Evolutionary conservation across 495 filamentous ascomycete species (phyloP).

Genomic region (Penicillium tannophilum): DNA sequence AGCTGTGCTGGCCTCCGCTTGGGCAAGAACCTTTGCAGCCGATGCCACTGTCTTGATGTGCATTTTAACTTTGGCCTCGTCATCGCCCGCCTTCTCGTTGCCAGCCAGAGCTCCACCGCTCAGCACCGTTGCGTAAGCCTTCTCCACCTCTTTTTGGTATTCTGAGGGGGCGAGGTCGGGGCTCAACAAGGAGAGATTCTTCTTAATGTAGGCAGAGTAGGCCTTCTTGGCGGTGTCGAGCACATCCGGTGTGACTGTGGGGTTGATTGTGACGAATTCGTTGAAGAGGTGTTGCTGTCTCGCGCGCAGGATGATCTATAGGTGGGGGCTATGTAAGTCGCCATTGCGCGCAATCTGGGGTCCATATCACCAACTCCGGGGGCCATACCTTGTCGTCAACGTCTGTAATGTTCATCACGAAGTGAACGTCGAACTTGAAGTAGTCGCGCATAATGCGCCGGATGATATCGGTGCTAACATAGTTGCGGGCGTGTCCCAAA

Average conservation of each 20-base stretch:
- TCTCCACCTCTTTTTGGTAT: slow-evolving; percentile 58
- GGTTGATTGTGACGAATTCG: slow-evolving; percentile 50
- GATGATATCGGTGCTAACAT: slow-evolving; percentile 92
- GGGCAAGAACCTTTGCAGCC: slow-evolving; percentile 57
- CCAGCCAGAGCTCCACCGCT: slow-evolving; percentile 54
- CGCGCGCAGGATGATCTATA: slow-evolving; percentile 79
- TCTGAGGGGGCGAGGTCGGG: slow-evolving; percentile 39
- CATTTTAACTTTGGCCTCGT: slow-evolving; percentile 90
- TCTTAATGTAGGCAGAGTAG: slow-evolving; percentile 70
- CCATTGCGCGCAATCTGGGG: neutral
- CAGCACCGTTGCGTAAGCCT: slow-evolving; percentile 63
- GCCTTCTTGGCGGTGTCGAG: slow-evolving; percentile 63
- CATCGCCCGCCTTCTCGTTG: slow-evolving; percentile 67
- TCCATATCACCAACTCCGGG: neutral
- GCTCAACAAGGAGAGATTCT: slow-evolving; percentile 69
- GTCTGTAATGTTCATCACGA: slow-evolving; percentile 97
- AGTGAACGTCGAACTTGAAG: slow-evolving; percentile 82
- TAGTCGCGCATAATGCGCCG: slow-evolving; percentile 83
- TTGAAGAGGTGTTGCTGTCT: slow-evolving; percentile 74
- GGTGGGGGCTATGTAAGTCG: neutral
- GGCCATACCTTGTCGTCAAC: slow-evolving; percentile 80
- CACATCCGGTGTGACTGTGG: slow-evolving; percentile 51
- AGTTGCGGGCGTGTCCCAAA: slow-evolving; percentile 90
- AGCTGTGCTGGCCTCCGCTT: slow-evolving; percentile 35
- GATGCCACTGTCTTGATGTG: slow-evolving; percentile 76